phyloP scores from a whole-genome alignment of 306 rosid genomes.

The Dicorynia guianensis region DNA sequence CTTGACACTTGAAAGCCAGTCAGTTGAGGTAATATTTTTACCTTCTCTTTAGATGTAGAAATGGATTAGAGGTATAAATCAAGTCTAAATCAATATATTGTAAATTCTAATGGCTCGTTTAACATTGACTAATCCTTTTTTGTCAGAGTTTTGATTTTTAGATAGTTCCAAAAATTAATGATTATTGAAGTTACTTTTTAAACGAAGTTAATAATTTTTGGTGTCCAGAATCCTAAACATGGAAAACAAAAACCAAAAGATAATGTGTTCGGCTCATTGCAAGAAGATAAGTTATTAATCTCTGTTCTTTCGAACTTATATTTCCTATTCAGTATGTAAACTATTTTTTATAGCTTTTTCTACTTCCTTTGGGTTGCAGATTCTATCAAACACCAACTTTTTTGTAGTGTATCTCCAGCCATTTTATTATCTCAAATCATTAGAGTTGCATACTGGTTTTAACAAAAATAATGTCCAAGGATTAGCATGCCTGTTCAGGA shows the following conservation, averaged over 20 bases:
- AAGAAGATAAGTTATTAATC: neutral
- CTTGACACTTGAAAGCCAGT: constrained; percentile 58
- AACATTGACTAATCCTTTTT: no score
- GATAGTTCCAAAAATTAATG: no score
- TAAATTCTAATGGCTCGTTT: neutral
- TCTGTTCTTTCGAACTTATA: neutral
- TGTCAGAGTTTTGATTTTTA: no score
- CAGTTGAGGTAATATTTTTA: constrained; percentile 63
- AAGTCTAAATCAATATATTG: no score
- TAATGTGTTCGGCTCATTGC: neutral
- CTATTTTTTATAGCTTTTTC: neutral
- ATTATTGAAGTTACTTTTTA: no score
- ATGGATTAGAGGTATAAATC: no score
- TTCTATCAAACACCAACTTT: constrained; percentile 65
- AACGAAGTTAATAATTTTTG: no score
- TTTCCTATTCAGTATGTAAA: neutral
- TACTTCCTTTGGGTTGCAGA: constrained; percentile 52
- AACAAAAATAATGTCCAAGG: constrained; percentile 65
- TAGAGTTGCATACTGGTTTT: constrained; percentile 70
- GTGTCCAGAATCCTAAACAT: no score
- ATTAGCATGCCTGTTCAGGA: constrained; percentile 68
- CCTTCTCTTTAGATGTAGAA: neutral
- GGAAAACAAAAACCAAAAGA: no score
- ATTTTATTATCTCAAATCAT: constrained; percentile 61
- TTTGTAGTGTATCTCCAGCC: constrained; percentile 56